A percentile compares a stretch with the other conserved stretches of the same genome.
Evolutionary conservation across 306 rosid genomes (phyloP).

Genomic region (Aeschynomene evenia): DNA sequence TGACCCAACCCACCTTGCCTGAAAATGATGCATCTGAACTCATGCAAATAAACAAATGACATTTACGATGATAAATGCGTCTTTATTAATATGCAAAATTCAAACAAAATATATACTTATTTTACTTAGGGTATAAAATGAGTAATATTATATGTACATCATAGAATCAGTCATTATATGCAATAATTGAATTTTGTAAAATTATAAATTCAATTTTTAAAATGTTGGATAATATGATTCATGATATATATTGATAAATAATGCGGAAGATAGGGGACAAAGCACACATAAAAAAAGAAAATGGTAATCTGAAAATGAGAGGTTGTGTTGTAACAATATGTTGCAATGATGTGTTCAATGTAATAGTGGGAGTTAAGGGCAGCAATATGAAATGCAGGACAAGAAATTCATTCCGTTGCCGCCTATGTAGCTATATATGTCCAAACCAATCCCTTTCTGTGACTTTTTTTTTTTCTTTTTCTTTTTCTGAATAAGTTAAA

Average conservation of each 20-base stretch:
- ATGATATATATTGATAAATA: too few species aligned
- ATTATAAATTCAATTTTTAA: too few species aligned
- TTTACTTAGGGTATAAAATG: too few species aligned
- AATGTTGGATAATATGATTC: too few species aligned
- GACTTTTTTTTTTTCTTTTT: not conserved
- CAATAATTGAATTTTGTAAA: too few species aligned
- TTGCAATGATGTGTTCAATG: slow-evolving; percentile 4
- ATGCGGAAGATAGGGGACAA: too few species aligned
- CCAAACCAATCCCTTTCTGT: not conserved
- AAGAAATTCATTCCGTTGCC: slow-evolving; percentile 25
- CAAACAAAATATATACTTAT: too few species aligned
- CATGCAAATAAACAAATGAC: too few species aligned
- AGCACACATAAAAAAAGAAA: not conserved
- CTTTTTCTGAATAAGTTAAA: not conserved
- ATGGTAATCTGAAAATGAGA: not conserved
- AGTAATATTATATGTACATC: too few species aligned
- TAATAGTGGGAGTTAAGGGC: not conserved
- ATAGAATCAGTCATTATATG: too few species aligned
- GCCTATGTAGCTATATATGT: not conserved
- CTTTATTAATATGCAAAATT: too few species aligned
- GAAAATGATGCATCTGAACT: not conserved
- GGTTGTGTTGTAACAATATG: not conserved
- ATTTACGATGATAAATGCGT: too few species aligned
- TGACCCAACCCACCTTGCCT: not conserved
- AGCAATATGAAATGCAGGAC: not conserved